Conservation (phyloP, 116 monocot species). For the Papilionanthe hybrid region DNA sequence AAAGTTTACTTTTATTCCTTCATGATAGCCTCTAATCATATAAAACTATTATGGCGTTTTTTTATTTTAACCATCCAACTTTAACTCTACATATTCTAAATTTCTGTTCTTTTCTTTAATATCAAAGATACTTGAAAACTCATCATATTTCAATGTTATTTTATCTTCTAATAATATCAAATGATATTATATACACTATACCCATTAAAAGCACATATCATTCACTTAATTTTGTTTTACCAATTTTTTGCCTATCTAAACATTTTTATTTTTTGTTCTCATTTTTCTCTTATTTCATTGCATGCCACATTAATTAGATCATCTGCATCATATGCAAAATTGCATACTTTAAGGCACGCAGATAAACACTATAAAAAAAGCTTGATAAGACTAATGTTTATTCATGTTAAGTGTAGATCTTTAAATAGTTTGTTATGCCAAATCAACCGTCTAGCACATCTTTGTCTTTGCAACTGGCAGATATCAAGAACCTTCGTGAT, state of each 20-base stretch:
- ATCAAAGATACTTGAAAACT: too few species aligned
- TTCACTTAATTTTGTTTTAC: not conserved
- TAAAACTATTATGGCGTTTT: not conserved
- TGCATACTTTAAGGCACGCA: not conserved
- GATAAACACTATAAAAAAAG: not conserved
- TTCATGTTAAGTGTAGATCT: not conserved
- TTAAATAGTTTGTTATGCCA: not conserved
- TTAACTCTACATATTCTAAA: too few species aligned
- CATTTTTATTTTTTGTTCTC: not conserved
- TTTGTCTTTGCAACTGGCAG: not conserved
- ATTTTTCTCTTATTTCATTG: not conserved
- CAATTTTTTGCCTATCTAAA: not conserved
- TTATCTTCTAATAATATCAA: too few species aligned
- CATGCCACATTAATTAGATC: not conserved
- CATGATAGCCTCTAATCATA: not conserved
- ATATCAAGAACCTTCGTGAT: not conserved
- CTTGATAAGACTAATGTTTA: not conserved
- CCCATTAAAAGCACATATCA: too few species aligned
- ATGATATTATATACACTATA: too few species aligned
- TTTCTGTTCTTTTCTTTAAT: too few species aligned
- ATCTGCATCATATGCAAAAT: not conserved
- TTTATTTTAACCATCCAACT: not conserved
- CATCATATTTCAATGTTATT: too few species aligned
- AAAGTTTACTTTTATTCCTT: not conserved
- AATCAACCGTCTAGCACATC: not conserved